These are phyloP conservation scores for Acanthamoeba triangularis DNA, from an alignment of 208 protist species.

Conservation along the genomic window DNA sequence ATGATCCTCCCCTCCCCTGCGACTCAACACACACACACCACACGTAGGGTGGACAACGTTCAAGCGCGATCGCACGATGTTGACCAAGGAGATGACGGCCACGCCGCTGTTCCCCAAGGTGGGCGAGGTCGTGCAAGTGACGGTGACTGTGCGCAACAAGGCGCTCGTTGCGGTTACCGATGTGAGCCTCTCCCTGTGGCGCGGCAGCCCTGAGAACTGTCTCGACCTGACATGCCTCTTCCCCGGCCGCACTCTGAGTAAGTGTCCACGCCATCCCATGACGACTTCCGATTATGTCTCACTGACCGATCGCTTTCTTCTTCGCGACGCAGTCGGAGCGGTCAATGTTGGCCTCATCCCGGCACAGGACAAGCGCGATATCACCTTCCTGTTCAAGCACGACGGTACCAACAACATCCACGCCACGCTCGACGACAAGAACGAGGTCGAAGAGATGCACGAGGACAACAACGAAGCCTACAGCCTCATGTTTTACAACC, in stretches of 20 bases:
- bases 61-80: not conserved
- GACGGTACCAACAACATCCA: slow-evolving; percentile 1
- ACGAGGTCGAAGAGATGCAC: not conserved
- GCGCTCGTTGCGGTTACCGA: not conserved
- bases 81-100: not conserved
- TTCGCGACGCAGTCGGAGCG: not conserved
- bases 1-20: no score
- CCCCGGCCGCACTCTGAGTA: not conserved
- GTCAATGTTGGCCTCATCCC: not conserved
- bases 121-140: slow-evolving; percentile 10
- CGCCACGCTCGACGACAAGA: not conserved
- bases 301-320: not conserved
- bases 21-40: no score
- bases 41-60: not conserved
- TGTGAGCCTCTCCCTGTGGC: not conserved
- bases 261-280: no score
- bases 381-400: not conserved
- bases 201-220: slow-evolving; percentile 22
- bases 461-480: slow-evolving; percentile 29
- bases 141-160: slow-evolving; percentile 11
- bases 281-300: no score
- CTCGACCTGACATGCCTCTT: slow-evolving; percentile 9
- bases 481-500: slow-evolving; percentile 6
- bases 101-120: slow-evolving; percentile 7
- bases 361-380: not conserved